Base-by-base conservation (phyloP, 257 asterid genomes). In the Mentha longifolia region DNA sequence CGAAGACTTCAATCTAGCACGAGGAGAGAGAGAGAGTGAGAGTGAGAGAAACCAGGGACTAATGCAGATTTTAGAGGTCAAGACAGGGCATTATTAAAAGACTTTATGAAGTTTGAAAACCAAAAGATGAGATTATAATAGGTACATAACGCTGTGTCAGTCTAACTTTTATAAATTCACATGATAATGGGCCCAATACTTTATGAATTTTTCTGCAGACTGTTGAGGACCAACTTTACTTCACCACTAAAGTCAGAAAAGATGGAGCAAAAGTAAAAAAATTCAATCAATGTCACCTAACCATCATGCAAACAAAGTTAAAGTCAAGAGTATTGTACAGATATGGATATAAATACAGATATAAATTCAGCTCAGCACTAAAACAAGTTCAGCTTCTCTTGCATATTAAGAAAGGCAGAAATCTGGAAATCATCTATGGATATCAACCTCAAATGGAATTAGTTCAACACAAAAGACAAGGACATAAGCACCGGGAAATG, bases 251-350 rank as follows among this genome's bases (percentile, higher is more conserved):
- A 61, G 67, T 80, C 84, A 77, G 75, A 62, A 66, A 71, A 35
- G 5, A 28, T 6, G 65, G 49, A 39, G 57, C 35, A 71, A 80
- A 63, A 45, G 28, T 46, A 69, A 70, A n/a, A 74, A 4, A 74
- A 77, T 57, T 67, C 79, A 83, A 83, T 75, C 74, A 79, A 81
- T 78, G 76, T 52, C 72, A 73, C 82, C 80, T 15, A 81, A 76
- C 81, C 47, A 65, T 79, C 75, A 70, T 33, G 77, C 73, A 75
- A 59, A 73, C 67, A 52, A 30, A 71, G 70, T 19, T 33, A 74
- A 74, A 69, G 70, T 70, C 63, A 73, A 39, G 57, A 59, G 65
- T 56, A 51, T 6, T 22, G 49, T 54, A 60, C 68, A 37, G 74
- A 42, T 67, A 72, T 25, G 37, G 61, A 68, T 30, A 69, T 71